These are phyloP conservation scores for Mimosa pudica DNA, from an alignment of 306 rosid species.

Conservation along the genomic window DNA sequence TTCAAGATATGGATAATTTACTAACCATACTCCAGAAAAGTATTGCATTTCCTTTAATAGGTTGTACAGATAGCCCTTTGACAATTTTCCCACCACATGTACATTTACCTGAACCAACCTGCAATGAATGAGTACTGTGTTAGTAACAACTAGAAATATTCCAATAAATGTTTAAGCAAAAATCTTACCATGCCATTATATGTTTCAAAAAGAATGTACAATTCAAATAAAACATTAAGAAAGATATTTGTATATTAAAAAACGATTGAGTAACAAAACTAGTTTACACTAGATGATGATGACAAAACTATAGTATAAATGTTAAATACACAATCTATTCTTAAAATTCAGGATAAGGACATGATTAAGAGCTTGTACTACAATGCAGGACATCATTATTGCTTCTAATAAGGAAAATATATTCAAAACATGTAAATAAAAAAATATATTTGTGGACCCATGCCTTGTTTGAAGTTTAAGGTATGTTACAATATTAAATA, in stretches of 20 bases:
- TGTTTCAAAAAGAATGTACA: too few species aligned
- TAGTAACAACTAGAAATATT: slow-evolving; percentile 2
- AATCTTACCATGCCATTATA: not conserved
- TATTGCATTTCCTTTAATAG: slow-evolving; percentile 85
- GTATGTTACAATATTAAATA: not conserved
- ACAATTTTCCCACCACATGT: slow-evolving; percentile 75
- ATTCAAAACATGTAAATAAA: too few species aligned
- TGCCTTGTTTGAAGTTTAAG: not conserved
- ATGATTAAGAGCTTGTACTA: too few species aligned
- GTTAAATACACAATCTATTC: too few species aligned
- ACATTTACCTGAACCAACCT: slow-evolving; percentile 91
- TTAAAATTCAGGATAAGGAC: too few species aligned
- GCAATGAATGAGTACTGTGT: slow-evolving; percentile 28
- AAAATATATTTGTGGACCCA: not conserved
- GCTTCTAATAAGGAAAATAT: too few species aligned
- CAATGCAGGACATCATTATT: not conserved
- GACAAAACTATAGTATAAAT: too few species aligned
- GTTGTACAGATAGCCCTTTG: slow-evolving; percentile 75
- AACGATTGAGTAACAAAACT: too few species aligned
- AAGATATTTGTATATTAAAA: too few species aligned
- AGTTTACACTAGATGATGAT: too few species aligned
- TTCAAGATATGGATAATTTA: slow-evolving; percentile 14
- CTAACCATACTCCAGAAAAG: slow-evolving; percentile 99
- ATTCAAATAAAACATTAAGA: too few species aligned
- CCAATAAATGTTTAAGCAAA: not conserved